Base-by-base conservation (phyloP, 768 basidiomycete genomes). In the Leccinellum luteum region DNA sequence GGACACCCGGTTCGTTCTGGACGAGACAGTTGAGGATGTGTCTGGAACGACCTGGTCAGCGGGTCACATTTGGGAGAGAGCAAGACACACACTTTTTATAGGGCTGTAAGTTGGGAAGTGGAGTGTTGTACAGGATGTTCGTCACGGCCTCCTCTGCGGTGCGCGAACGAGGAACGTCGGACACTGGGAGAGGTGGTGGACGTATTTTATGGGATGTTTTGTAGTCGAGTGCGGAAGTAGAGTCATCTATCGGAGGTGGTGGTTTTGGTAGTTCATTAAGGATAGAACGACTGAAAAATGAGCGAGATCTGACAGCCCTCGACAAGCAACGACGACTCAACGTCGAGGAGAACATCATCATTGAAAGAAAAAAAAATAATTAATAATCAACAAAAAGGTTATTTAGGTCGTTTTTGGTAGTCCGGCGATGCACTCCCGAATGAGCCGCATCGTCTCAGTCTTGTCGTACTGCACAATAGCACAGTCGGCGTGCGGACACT, bases 1-100 rank as follows among this genome's bases (percentile, higher is more conserved):
- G 83, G n/a, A 99, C 97, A 67, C 97, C 97, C 3, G 97, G 97
- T 76, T 99, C 97, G 71, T 99, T 98, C 75, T 99, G 97, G 4
- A 98, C 97, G 59, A 99, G 85, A 73, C 95, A 98, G 76, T 99
- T 98, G 60, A 98, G 82, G 57, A 95, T 84, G 69, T 98, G 96
- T 73, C 94, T 98, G 66, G 54, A 61, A 60, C 1, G 55, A 27
- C 31, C 15, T 44, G 45, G 32, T 63, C 31, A 55, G 43, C 13
- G 8, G 13, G 44, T 23, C 3, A 25, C 8, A 10, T 15, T 9
- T 27, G 27, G 15, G 15, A 10, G 15, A 10, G 47, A 10, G 17
- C 17, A 13, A 8, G n/a, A 48, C 9, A 25, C 34, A 1, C 3
- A 93, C 93, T 89, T 92, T 81, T 95, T 95, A 76, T 86, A 97